Conservation (phyloP, 2,329 filamentous ascomycete genomes). For the Pseudogymnoascus sp. region DNA sequence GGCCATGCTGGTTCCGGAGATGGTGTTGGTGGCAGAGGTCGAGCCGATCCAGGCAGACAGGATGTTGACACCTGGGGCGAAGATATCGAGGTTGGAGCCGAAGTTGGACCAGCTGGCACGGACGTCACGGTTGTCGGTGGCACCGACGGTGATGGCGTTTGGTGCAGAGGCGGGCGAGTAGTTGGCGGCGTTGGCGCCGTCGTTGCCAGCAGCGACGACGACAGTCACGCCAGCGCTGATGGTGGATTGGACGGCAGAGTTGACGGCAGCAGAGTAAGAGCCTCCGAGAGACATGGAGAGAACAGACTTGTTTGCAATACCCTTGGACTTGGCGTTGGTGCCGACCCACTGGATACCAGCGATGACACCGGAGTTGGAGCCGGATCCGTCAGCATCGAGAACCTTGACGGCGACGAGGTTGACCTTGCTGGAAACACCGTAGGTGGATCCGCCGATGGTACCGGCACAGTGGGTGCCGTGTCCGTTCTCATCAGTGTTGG, state of each 20-base stretch:
- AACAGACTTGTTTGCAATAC: slow-evolving; percentile 34
- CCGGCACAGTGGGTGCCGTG: slow-evolving; percentile 35
- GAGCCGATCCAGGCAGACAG: slow-evolving; percentile 40
- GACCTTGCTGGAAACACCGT: slow-evolving; percentile 35
- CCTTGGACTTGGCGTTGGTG: slow-evolving; percentile 20
- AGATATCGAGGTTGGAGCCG: slow-evolving; percentile 42
- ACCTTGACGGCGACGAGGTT: slow-evolving; percentile 35
- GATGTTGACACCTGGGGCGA: slow-evolving; percentile 42
- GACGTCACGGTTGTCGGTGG: slow-evolving; percentile 35
- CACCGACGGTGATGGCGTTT: slow-evolving; percentile 47
- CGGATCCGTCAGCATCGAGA: slow-evolving; percentile 27
- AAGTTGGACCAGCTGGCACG: slow-evolving; percentile 44
- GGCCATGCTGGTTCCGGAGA: slow-evolving; percentile 57
- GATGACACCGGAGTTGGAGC: slow-evolving; percentile 30
- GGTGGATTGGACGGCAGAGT: slow-evolving; percentile 42
- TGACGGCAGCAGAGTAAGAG: slow-evolving; percentile 38
- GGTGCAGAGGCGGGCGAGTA: slow-evolving; percentile 43
- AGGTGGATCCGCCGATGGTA: slow-evolving; percentile 32
- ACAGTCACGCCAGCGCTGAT: slow-evolving; percentile 41
- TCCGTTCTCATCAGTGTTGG: slow-evolving; percentile 28
- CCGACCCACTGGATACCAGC: slow-evolving; percentile 33
- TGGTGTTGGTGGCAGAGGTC: slow-evolving; percentile 39
- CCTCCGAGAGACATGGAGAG: slow-evolving; percentile 51
- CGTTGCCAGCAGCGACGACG: slow-evolving; percentile 51
- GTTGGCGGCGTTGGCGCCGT: slow-evolving; percentile 32